phyloP scores from a whole-genome alignment of 495 filamentous ascomycete genomes.

The Astrocystis sublimbata region DNA sequence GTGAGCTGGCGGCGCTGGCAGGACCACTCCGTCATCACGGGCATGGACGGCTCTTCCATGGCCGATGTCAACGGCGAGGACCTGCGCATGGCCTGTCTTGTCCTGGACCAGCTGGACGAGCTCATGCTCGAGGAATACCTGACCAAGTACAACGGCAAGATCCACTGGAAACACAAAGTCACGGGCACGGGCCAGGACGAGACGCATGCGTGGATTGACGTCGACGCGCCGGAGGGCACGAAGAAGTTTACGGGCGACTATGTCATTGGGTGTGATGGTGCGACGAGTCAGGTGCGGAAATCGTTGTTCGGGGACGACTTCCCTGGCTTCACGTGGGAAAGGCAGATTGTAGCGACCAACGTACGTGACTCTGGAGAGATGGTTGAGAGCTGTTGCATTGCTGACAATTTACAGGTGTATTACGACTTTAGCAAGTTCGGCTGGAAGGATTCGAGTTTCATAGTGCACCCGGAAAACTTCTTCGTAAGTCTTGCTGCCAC shows the following conservation, averaged over 20 bases:
- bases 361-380: constrained; percentile 41
- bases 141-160: constrained; percentile 40
- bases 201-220: constrained; percentile 49
- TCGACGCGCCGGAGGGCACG: constrained; percentile 45
- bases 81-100: constrained; percentile 39
- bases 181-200: constrained; percentile 52
- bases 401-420: constrained; percentile 45
- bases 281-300: constrained; percentile 54
- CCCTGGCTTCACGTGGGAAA: constrained; percentile 59
- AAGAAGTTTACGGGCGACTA: constrained; percentile 55
- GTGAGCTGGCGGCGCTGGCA: constrained; percentile 55
- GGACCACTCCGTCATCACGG: constrained; percentile 35
- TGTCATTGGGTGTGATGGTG: constrained; percentile 61
- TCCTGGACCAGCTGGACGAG: constrained; percentile 40
- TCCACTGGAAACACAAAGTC: constrained; percentile 54
- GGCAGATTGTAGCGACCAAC: constrained; percentile 64
- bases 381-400: neutral
- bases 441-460: constrained; percentile 60
- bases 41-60: constrained; percentile 32
- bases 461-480: constrained; percentile 60
- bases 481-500: constrained; percentile 33
- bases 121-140: constrained; percentile 52
- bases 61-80: constrained; percentile 36
- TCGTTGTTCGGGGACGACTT: constrained; percentile 60
- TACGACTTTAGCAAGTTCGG: constrained; percentile 56